phyloP scores from a whole-genome alignment of 2,329 filamentous ascomycete genomes.

The Ophiostoma ips region DNA sequence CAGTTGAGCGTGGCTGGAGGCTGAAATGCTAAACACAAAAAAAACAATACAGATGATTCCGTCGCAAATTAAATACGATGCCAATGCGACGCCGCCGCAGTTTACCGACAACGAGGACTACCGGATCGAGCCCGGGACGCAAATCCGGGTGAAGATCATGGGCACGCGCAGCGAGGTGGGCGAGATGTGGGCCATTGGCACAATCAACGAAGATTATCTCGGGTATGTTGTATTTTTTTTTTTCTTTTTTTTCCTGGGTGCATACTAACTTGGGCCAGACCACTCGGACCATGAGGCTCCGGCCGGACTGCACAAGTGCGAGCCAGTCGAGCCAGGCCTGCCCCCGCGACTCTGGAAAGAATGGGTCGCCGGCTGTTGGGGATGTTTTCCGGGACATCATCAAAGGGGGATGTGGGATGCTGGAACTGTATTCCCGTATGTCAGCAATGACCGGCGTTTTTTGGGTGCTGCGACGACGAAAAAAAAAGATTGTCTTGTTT shows the following conservation, averaged over 20 bases:
- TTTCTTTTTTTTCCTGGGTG: background rate
- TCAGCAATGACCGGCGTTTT: too few species aligned
- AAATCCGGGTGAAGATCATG: slow-evolving; percentile 86
- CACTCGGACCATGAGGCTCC: background rate
- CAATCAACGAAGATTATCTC: slow-evolving; percentile 76
- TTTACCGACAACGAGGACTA: slow-evolving; percentile 93
- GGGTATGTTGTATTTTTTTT: slow-evolving; percentile 32
- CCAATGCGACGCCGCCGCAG: slow-evolving; percentile 89
- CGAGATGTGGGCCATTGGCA: slow-evolving; percentile 93
- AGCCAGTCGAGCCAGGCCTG: too few species aligned
- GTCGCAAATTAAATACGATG: slow-evolving; percentile 81
- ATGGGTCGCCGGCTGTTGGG: too few species aligned
- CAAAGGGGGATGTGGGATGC: too few species aligned
- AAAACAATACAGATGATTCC: slow-evolving; percentile 63
- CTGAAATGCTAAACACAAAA: background rate
- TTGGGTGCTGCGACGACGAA: too few species aligned
- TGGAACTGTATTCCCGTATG: too few species aligned
- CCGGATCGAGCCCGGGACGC: slow-evolving; percentile 84
- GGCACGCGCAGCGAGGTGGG: slow-evolving; percentile 88
- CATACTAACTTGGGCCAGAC: background rate
- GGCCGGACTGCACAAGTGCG: too few species aligned
- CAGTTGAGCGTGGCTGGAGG: background rate
- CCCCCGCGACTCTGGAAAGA: too few species aligned
- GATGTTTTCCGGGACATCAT: too few species aligned
- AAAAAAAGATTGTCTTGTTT: too few species aligned